Base-by-base conservation (phyloP, 1,284 basidiomycete genomes). In the Fomitiporia mediterranea region DNA sequence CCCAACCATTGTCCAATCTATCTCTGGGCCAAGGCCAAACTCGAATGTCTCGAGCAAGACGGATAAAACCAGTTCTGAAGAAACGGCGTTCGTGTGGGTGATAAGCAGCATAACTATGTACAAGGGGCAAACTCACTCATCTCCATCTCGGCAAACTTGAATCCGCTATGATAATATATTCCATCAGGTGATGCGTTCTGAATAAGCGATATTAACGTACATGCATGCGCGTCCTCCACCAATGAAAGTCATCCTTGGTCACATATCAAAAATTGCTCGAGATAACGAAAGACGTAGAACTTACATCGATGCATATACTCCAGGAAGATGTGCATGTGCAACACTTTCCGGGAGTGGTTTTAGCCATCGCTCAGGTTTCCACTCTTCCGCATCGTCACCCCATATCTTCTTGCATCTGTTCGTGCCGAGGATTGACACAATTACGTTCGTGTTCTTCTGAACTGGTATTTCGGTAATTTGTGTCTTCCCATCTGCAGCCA, bases 291-390 rank as follows among this genome's bases (percentile, higher is more conserved):
- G 30, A 13, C 5, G 11, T 13, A 43, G 40, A 19, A 25, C 52
- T 35, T 37, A 58, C 57, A 58, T 58, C 4, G 42, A 40, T 7
- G 57, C 44, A 25, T 50, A 74, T 34, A 72, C 67, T 0, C 70
- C 71, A 0, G 71, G 71, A 17, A 69, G 54, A 34, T 64, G 64
- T 13, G 67, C 65, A 3, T 65, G 25, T 21, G 52, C 9, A 3
- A 58, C 57, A n/a, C 46, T 49, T 6, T 50, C 43, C 23, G 52
- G 57, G 4, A 54, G 34, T 2, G 51, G 39, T 15, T 43, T 37
- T 9, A 58, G 46, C 57, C 57, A 58, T 6, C 57, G 44, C 32
- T 58, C 57, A 23, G 57, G 57, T 39, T 49, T 51, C 57, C 57
- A 55, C 28, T 38, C 52, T 4, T 51, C 44, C 17, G 57, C 57